Evolutionary conservation across 148 eudicot genomes (phyloP).

Genomic region (Rhododendron vialii): DNA sequence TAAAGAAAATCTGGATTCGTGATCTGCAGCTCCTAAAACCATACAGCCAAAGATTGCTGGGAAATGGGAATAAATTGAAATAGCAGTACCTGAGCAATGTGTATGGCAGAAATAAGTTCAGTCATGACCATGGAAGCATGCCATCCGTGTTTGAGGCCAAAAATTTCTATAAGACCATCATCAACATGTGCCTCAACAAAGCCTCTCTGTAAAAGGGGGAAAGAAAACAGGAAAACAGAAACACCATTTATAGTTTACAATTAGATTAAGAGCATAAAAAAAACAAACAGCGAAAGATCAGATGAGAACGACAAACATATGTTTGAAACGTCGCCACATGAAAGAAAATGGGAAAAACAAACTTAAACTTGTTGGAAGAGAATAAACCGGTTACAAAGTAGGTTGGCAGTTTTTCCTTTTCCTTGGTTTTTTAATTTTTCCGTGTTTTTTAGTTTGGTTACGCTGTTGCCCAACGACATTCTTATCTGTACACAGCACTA

Average conservation of each 20-base stretch:
- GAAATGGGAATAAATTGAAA: background rate
- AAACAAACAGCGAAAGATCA: background rate
- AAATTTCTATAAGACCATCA: conserved; percentile 84
- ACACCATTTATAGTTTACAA: background rate
- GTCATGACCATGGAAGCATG: conserved; percentile 96
- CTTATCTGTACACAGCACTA: background rate
- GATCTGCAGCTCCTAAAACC: background rate
- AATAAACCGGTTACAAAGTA: background rate
- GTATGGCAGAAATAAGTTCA: conserved; percentile 90
- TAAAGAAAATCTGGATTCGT: background rate
- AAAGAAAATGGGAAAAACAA: background rate
- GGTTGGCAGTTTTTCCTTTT: background rate
- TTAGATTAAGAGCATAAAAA: background rate
- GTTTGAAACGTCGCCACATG: background rate
- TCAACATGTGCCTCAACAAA: conserved; percentile 88
- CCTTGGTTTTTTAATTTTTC: background rate
- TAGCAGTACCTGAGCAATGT: conserved; percentile 75
- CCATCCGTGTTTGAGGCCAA: conserved; percentile 96
- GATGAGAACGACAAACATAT: background rate
- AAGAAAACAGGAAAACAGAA: background rate
- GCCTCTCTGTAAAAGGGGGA: conserved; percentile 52
- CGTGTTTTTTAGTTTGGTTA: background rate
- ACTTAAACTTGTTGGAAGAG: background rate
- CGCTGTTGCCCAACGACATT: background rate
- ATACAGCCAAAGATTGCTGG: background rate